Conservation (phyloP, 768 basidiomycete species). For the Macrolepiota albuminosa region DNA sequence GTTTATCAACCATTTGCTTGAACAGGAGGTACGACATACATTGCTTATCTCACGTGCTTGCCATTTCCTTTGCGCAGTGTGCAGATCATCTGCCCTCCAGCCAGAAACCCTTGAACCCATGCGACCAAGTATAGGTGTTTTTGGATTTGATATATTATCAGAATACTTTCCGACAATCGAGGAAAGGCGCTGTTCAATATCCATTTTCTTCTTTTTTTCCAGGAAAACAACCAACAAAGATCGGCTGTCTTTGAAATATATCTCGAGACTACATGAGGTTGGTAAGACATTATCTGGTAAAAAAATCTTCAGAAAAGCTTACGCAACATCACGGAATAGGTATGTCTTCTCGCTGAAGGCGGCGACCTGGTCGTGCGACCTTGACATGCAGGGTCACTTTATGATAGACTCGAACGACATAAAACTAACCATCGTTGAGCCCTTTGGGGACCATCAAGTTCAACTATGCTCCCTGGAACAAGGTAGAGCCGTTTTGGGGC, state of each 20-base stretch:
- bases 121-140: slow-evolving; percentile 51
- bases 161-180: slow-evolving; percentile 39
- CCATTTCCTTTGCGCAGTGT: slow-evolving; percentile 78
- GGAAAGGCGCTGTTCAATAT: slow-evolving; percentile 50
- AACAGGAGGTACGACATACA: slow-evolving; percentile 35
- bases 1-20: neutral
- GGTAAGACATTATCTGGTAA: neutral
- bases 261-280: slow-evolving; percentile 57
- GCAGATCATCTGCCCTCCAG: slow-evolving; percentile 55
- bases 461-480: slow-evolving; percentile 80
- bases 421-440: slow-evolving; percentile 73
- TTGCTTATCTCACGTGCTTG: slow-evolving; percentile 90
- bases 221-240: slow-evolving; percentile 82
- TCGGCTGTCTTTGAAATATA: slow-evolving; percentile 91
- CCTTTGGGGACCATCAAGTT: slow-evolving; percentile 72
- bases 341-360: slow-evolving; percentile 79
- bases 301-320: slow-evolving; percentile 25
- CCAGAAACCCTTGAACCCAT: slow-evolving; percentile 48
- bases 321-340: slow-evolving; percentile 91
- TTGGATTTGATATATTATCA: slow-evolving; percentile 41
- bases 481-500: slow-evolving; percentile 79
- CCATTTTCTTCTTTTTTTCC: slow-evolving; percentile 58
- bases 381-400: slow-evolving; percentile 23
- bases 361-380: slow-evolving; percentile 76
- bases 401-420: neutral